Evolutionary conservation across 306 rosid species (phyloP).

Genomic region (Casuarina cunninghamiana): DNA sequence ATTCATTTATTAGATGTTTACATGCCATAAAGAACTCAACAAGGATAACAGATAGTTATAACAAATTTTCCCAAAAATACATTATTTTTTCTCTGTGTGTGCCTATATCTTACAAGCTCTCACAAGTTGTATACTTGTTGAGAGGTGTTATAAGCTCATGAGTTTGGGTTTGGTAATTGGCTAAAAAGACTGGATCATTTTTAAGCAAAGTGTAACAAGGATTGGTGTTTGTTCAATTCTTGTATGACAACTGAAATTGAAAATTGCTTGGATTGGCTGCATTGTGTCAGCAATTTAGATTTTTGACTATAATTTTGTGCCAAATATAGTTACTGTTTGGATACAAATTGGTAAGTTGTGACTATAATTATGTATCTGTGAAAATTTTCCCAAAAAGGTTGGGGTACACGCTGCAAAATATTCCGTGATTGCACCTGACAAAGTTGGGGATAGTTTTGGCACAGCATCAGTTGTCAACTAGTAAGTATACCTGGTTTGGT

Average conservation of each 20-base stretch:
- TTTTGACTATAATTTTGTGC: not conserved
- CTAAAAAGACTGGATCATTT: not conserved
- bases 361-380: not conserved
- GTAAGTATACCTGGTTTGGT: not conserved
- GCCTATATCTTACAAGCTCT: not conserved
- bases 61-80: not conserved
- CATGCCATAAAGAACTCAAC: not conserved
- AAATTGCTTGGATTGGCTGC: conserved; percentile 5
- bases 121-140: not conserved
- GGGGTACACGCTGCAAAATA: not conserved
- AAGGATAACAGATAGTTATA: not conserved
- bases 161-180: not conserved
- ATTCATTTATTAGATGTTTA: not conserved
- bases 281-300: not conserved
- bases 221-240: not conserved
- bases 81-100: not conserved
- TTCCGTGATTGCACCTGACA: not conserved
- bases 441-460: not conserved
- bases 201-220: not conserved
- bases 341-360: not conserved
- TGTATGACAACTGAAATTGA: not conserved
- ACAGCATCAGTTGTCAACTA: not conserved
- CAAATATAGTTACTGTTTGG: not conserved
- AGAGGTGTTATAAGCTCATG: not conserved
- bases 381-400: not conserved